A percentile compares a stretch with the other conserved stretches of the same genome.
These are phyloP conservation scores for Plasmodium berghei DNA, from an alignment of 169 alveolate genomes.

Conservation along the genomic window DNA sequence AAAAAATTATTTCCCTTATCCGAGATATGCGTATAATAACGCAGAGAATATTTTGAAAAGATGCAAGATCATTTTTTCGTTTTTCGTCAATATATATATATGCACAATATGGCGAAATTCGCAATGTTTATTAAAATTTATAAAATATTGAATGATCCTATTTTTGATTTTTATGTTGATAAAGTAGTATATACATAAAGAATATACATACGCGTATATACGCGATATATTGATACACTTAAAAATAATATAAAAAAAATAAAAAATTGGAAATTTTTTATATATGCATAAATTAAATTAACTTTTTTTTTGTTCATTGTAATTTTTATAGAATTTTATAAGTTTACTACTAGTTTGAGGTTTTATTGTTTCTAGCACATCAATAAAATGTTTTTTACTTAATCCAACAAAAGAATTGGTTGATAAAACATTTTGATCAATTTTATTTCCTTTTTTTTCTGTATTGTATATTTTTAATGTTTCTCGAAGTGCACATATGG, in stretches of 20 bases:
- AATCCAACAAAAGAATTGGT: conserved; percentile 25
- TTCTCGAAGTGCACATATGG: conserved; percentile 84
- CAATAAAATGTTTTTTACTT: conserved; percentile 73
- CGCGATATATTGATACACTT: background rate
- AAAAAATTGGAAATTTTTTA: no score
- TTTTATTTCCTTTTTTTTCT: background rate
- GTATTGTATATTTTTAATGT: conserved; percentile 55
- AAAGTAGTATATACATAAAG: no score
- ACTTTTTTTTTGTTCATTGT: conserved; percentile 52
- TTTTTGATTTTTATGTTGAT: no score
- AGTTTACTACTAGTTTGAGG: conserved; percentile 80
- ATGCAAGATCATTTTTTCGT: no score
- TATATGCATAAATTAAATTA: background rate
- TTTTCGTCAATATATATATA: no score
- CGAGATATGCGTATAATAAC: no score
- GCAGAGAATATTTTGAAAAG: no score
- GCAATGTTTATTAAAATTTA: no score
- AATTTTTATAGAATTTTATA: conserved; percentile 76
- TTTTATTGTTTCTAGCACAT: conserved; percentile 76
- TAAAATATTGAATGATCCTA: no score
- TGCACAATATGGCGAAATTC: no score
- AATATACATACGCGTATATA: no score
- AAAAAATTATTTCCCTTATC: no score
- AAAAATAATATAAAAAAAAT: background rate
- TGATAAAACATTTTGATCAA: conserved; percentile 4